These are phyloP conservation scores for Cetraspora pellucida DNA, from an alignment of 192 early-diverging fungal species.

Conservation along the genomic window DNA sequence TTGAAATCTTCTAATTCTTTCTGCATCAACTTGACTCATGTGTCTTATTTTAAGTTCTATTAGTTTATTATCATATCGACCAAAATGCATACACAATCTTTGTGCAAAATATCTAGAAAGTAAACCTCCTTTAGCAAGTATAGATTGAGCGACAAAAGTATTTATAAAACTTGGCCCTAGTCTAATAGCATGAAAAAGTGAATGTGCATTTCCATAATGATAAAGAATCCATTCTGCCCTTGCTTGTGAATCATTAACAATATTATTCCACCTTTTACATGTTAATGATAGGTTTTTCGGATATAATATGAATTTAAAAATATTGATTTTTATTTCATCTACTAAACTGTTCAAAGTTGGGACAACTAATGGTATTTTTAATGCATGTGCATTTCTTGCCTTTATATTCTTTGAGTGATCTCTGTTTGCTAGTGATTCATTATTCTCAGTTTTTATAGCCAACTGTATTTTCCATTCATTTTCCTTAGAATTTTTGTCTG, in stretches of 20 bases:
- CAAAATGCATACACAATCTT: constrained; percentile 1
- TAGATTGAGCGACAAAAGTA: background rate
- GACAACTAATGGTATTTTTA: no score
- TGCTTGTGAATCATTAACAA: background rate
- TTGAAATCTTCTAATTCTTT: no score
- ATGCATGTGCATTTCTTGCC: no score
- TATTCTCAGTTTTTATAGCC: no score
- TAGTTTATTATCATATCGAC: background rate
- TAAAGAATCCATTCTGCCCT: constrained; percentile 4
- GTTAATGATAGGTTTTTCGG: background rate
- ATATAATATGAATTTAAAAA: background rate
- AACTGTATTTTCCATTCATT: no score
- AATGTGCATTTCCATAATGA: background rate
- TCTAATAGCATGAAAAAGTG: constrained; percentile 26
- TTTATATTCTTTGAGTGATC: no score
- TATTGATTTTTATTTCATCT: background rate
- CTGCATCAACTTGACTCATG: background rate
- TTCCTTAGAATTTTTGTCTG: no score
- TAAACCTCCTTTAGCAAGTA: background rate
- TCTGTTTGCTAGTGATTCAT: no score
- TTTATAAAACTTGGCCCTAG: constrained; percentile 2
- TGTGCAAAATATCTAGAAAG: constrained; percentile 1
- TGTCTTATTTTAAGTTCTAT: background rate
- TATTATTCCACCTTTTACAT: background rate
- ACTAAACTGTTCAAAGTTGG: no score